Percentiles rank a stretch among this genome's conserved stretches.
Evolutionary conservation across 352 stramenopile species (phyloP).

Genomic region (Phytophthora megakarya): DNA sequence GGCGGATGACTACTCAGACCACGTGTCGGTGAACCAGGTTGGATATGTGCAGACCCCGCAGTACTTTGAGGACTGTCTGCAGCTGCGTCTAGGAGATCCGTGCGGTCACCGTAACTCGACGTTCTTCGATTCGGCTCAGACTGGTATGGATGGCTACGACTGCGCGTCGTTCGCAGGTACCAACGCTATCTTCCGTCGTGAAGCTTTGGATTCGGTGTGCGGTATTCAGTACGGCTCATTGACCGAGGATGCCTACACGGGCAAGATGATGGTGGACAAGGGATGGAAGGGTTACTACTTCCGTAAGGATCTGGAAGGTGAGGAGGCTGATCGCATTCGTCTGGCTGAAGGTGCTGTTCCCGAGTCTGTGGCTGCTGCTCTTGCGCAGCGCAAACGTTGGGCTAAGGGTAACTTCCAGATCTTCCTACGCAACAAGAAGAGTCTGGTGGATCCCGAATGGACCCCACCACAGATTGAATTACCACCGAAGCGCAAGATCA

Average conservation of each 20-base stretch:
- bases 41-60: constrained; percentile 77
- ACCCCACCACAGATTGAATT: constrained; percentile 50
- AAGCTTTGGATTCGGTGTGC: constrained; percentile 72
- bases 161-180: constrained; percentile 76
- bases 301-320: constrained; percentile 75
- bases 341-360: constrained; percentile 67
- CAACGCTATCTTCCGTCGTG: constrained; percentile 77
- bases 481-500: constrained; percentile 65
- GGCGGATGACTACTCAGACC: constrained; percentile 69
- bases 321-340: constrained; percentile 70
- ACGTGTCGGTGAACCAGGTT: constrained; percentile 73
- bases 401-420: constrained; percentile 85
- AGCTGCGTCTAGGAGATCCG: constrained; percentile 65
- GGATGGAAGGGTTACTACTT: constrained; percentile 81
- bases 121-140: constrained; percentile 75
- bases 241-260: constrained; percentile 78
- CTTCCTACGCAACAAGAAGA: constrained; percentile 68
- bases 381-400: constrained; percentile 76
- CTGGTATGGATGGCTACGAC: constrained; percentile 77
- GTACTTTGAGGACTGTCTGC: constrained; percentile 75
- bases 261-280: constrained; percentile 85
- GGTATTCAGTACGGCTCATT: constrained; percentile 78
- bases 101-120: constrained; percentile 74
- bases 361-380: constrained; percentile 61
- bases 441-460: constrained; percentile 67